These are phyloP conservation scores for Phytophthora foliorum DNA, from an alignment of 352 stramenopile genomes.

Conservation along the genomic window DNA sequence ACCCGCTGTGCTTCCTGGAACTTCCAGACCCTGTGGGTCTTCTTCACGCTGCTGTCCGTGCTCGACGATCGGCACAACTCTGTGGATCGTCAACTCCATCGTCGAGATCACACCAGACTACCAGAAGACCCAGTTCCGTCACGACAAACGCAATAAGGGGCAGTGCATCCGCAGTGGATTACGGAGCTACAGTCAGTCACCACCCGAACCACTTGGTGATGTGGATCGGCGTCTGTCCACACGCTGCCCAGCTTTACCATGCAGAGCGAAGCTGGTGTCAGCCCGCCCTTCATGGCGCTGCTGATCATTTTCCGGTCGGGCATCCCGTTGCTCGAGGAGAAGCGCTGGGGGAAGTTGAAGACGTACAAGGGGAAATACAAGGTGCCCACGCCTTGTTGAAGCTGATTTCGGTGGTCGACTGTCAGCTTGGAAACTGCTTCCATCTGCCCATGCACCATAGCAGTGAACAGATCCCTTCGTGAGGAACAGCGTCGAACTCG, in stretches of 20 bases:
- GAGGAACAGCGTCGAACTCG: not conserved
- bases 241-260: conserved; percentile 53
- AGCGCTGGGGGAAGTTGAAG: conserved; percentile 67
- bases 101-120: conserved; percentile 75
- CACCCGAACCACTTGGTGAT: conserved; percentile 95
- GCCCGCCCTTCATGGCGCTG: conserved; percentile 73
- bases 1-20: conserved; percentile 80
- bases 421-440: not conserved
- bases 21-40: conserved; percentile 82
- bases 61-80: conserved; percentile 38
- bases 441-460: not conserved
- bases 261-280: conserved; percentile 53
- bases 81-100: conserved; percentile 75
- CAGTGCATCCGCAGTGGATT: conserved; percentile 83
- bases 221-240: conserved; percentile 81
- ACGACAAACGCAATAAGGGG: conserved; percentile 64
- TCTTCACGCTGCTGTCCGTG: conserved; percentile 75
- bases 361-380: conserved; percentile 86
- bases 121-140: conserved; percentile 82
- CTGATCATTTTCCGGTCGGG: conserved; percentile 73
- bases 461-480: too few relatives aligned
- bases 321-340: conserved; percentile 81
- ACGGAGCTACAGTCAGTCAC: conserved; percentile 86
- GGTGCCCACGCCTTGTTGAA: conserved; percentile 38
- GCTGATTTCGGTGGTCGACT: not conserved